Evolutionary conservation across 352 stramenopile genomes (phyloP).

Genomic region (Blastocystis sp.): DNA sequence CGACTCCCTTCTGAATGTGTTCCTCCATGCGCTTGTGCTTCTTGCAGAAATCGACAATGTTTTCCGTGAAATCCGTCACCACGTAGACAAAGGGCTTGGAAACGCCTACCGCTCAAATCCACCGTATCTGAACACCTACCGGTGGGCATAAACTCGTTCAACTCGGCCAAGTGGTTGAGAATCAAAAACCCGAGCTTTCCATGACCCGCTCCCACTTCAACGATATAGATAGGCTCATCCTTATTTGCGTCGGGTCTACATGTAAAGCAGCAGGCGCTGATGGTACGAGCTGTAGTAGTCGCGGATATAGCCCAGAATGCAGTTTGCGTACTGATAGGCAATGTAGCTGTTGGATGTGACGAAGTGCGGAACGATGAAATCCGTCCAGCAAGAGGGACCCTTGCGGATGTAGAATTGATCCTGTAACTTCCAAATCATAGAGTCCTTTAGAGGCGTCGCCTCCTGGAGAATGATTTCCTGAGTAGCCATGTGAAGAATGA

Average conservation of each 20-base stretch:
- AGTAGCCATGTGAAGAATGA: slow-evolving; percentile 80
- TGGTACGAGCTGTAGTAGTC: slow-evolving; percentile 63
- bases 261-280: background rate
- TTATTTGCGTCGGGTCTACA: slow-evolving; percentile 65
- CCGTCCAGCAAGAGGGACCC: slow-evolving; percentile 78
- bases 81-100: slow-evolving; percentile 72
- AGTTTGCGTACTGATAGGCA: slow-evolving; percentile 77
- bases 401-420: slow-evolving; percentile 65
- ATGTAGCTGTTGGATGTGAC: slow-evolving; percentile 86
- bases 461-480: slow-evolving; percentile 84
- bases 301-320: slow-evolving; percentile 65
- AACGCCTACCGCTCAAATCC: slow-evolving; percentile 59
- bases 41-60: slow-evolving; percentile 70
- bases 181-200: slow-evolving; percentile 73
- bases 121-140: slow-evolving; percentile 24
- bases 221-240: slow-evolving; percentile 73
- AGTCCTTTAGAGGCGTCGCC: slow-evolving; percentile 75
- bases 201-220: slow-evolving; percentile 73
- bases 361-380: slow-evolving; percentile 84
- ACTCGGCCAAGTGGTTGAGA: slow-evolving; percentile 71
- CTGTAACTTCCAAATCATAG: slow-evolving; percentile 64
- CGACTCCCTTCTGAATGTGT: slow-evolving; percentile 68
- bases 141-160: slow-evolving; percentile 71
- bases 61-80: slow-evolving; percentile 71
- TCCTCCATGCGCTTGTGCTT: slow-evolving; percentile 69